Conservation (phyloP, 441 rosid genomes). For the Corymbia calophylla region DNA sequence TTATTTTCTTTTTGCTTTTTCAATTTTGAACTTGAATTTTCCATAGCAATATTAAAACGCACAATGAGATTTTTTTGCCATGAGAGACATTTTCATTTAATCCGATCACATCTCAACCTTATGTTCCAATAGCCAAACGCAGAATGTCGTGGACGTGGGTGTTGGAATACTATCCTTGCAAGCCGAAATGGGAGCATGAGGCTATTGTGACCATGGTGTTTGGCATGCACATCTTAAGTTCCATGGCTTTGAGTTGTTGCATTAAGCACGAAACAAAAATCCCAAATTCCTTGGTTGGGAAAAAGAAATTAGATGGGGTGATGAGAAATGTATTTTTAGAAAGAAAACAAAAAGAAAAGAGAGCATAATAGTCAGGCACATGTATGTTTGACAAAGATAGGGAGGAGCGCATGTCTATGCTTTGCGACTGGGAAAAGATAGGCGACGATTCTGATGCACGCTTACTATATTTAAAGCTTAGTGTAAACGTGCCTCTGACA, state of each 20-base stretch:
- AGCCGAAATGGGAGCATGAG: background rate
- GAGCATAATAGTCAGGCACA: background rate
- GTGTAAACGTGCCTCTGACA: background rate
- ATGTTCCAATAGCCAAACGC: background rate
- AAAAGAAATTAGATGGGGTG: background rate
- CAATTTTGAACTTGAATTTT: background rate
- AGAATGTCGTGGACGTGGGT: background rate
- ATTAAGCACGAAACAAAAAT: background rate
- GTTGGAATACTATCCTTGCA: background rate
- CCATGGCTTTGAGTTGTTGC: background rate
- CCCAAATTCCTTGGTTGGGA: background rate
- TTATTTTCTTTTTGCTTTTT: background rate
- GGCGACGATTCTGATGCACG: background rate
- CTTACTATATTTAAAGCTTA: background rate
- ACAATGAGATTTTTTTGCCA: background rate
- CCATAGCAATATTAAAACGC: background rate
- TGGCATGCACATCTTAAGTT: background rate
- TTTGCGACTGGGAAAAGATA: background rate
- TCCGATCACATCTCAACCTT: background rate
- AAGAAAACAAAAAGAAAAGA: background rate
- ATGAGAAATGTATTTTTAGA: background rate
- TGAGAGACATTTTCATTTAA: background rate
- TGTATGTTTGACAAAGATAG: background rate
- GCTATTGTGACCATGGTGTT: background rate
- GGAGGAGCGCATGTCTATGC: background rate